Evolutionary conservation across 345 rosid genomes (phyloP).

Genomic region (Laguncularia racemosa): DNA sequence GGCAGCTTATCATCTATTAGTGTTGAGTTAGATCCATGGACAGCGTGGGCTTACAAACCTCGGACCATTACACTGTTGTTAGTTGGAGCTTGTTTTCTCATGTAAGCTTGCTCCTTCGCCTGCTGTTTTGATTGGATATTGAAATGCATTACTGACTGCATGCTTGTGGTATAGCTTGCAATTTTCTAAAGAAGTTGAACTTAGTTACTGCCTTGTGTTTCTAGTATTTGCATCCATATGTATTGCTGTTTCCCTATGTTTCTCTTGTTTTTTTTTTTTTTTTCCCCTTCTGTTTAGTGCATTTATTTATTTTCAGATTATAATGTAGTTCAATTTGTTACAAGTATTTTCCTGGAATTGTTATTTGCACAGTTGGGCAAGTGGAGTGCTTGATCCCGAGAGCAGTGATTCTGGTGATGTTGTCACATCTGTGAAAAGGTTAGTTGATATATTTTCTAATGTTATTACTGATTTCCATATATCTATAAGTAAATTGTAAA

Average conservation of each 20-base stretch:
- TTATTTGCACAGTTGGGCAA: slow-evolving; percentile 65
- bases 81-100: slow-evolving; percentile 87
- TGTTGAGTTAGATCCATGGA: slow-evolving; percentile 94
- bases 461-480: neutral
- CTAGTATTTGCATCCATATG: no score
- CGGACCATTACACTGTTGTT: slow-evolving; percentile 83
- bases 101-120: slow-evolving; percentile 42
- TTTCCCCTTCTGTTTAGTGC: no score
- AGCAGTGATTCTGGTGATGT: slow-evolving; percentile 49
- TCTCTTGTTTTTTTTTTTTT: no score
- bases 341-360: neutral
- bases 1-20: slow-evolving; percentile 16
- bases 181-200: no score
- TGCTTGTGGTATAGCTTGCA: neutral
- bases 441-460: slow-evolving; percentile 10
- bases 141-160: neutral
- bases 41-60: slow-evolving; percentile 99
- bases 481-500: neutral
- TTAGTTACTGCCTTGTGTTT: no score
- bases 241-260: no score
- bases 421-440: slow-evolving; percentile 95
- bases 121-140: neutral
- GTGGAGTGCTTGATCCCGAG: slow-evolving; percentile 94
- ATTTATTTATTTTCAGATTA: no score
- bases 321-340: no score